Percentiles rank a stretch among this genome's conserved stretches.
Evolutionary conservation across 306 rosid species (phyloP).

Genomic region (Cicer yamashitae): DNA sequence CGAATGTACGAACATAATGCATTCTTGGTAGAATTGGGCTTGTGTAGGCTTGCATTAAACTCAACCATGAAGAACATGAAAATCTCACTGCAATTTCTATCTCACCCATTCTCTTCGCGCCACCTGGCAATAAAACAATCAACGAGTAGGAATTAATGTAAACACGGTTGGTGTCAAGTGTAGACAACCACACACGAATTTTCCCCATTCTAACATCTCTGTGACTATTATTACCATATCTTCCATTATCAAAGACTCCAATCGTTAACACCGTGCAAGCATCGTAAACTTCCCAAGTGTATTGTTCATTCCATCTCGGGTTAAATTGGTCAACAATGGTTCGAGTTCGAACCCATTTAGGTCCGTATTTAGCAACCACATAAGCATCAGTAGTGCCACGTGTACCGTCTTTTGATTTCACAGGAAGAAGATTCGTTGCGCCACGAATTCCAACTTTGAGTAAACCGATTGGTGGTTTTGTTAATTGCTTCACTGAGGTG

Average conservation of each 20-base stretch:
- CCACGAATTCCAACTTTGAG: conserved; percentile 86
- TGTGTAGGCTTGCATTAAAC: conserved; percentile 68
- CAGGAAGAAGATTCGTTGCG: conserved; percentile 72
- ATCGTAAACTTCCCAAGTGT: conserved; percentile 85
- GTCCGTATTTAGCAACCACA: conserved; percentile 82
- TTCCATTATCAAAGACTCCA: conserved; percentile 76
- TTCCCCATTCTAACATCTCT: conserved; percentile 72
- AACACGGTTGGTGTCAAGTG: conserved; percentile 70
- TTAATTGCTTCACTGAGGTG: conserved; percentile 69
- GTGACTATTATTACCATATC: conserved; percentile 59
- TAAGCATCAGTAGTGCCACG: conserved; percentile 81
- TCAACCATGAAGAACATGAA: conserved; percentile 79
- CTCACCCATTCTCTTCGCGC: conserved; percentile 91
- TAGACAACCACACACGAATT: conserved; percentile 72
- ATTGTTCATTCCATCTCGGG: conserved; percentile 91
- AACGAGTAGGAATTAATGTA: conserved; percentile 70
- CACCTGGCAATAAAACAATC: conserved; percentile 65
- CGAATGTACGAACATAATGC: conserved; percentile 80
- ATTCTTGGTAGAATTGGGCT: conserved; percentile 78
- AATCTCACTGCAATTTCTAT: conserved; percentile 79
- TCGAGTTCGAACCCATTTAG: conserved; percentile 86
- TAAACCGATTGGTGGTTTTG: conserved; percentile 70
- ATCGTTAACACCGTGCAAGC: conserved; percentile 81
- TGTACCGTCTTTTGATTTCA: conserved; percentile 70
- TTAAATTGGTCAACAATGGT: conserved; percentile 77